Percentiles rank a stretch among this genome's conserved stretches.
phyloP scores from a whole-genome alignment of 495 filamentous ascomycete genomes.

The Podospora bellae-mahoneyi region DNA sequence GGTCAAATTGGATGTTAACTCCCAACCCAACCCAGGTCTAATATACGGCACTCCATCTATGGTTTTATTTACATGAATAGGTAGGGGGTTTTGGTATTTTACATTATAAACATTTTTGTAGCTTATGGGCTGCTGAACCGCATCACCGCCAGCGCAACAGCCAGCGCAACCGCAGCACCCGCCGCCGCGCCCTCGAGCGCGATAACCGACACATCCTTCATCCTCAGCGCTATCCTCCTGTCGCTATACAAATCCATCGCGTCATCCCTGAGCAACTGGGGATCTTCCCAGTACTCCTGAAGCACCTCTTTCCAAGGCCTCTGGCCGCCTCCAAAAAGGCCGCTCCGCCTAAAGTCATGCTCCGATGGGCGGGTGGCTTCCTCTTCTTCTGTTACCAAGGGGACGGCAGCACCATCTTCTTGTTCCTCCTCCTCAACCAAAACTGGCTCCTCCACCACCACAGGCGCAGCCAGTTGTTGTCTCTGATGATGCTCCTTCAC shows the following conservation, averaged over 20 bases:
- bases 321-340: background rate
- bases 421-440: background rate
- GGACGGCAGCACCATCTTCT: background rate
- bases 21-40: background rate
- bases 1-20: background rate
- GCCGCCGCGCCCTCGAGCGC: constrained; percentile 69
- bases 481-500: constrained; percentile 19
- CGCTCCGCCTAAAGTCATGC: constrained; percentile 21
- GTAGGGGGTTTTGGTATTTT: background rate
- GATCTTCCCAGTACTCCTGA: constrained; percentile 35
- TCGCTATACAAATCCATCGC: constrained; percentile 66
- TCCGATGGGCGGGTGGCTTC: background rate
- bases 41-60: background rate
- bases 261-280: constrained; percentile 32
- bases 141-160: constrained; percentile 56
- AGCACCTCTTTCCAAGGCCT: constrained; percentile 49
- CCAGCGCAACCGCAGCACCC: constrained; percentile 61
- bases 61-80: background rate
- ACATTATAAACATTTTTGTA: background rate
- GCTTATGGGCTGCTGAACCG: constrained; percentile 30
- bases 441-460: background rate
- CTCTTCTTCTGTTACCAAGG: background rate
- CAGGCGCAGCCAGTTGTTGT: background rate
- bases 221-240: constrained; percentile 59
- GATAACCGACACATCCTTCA: constrained; percentile 69